These are phyloP conservation scores for Chytridium lagenaria DNA, from an alignment of 371 early-diverging fungal species.

Conservation along the genomic window DNA sequence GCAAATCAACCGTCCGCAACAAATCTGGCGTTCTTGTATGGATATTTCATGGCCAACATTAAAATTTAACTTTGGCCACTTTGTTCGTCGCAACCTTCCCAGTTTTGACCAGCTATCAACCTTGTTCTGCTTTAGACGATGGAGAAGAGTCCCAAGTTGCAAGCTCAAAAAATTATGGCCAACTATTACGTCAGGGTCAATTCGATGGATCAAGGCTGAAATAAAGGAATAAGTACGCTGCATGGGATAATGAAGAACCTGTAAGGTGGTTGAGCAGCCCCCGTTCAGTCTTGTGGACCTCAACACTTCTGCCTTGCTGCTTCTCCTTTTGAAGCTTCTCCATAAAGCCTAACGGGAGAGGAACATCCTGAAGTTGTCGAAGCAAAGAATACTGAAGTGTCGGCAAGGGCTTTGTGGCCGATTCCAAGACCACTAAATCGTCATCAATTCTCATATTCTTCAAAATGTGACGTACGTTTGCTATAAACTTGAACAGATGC, in stretches of 20 bases:
- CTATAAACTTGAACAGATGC: conserved; percentile 69
- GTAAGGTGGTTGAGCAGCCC: conserved; percentile 71
- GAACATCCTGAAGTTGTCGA: conserved; percentile 68
- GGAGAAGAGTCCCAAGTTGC: conserved; percentile 89
- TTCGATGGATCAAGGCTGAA: conserved; percentile 69
- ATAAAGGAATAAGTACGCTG: conserved; percentile 17
- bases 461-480: conserved; percentile 53
- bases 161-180: conserved; percentile 96
- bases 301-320: conserved; percentile 49
- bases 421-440: neutral
- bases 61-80: conserved; percentile 83
- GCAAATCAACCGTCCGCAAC: conserved; percentile 91
- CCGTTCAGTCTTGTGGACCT: conserved; percentile 64
- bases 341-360: conserved; percentile 68
- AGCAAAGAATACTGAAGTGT: conserved; percentile 59
- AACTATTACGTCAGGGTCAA: conserved; percentile 95
- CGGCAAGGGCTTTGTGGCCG: neutral
- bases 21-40: conserved; percentile 70
- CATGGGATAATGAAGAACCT: conserved; percentile 46
- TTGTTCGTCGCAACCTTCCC: conserved; percentile 81
- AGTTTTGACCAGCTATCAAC: conserved; percentile 80
- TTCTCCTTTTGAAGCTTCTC: conserved; percentile 47
- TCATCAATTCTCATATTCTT: too few relatives aligned
- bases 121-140: conserved; percentile 86
- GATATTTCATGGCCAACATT: conserved; percentile 87